Base-by-base conservation (phyloP, 2,329 filamentous ascomycete species). In the Aspergillus udagawae region DNA sequence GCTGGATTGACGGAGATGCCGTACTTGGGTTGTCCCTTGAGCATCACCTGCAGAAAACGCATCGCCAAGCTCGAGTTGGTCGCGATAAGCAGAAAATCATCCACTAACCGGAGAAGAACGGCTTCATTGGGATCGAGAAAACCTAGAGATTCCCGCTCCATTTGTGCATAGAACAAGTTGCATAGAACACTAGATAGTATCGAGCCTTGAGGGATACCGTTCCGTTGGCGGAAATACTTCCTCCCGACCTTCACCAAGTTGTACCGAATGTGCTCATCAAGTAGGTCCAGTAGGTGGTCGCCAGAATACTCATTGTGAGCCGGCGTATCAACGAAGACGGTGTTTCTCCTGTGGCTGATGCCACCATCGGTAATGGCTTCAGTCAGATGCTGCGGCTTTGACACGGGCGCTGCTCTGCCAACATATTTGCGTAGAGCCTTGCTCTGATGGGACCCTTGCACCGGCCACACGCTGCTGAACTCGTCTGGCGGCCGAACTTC, bases 161-260 rank as follows among this genome's bases (percentile, higher is more conserved):
- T 83, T 60, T 94, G 86, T 5, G 90, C 92, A 70, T 99, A 99
- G 73, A 97, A 97, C 75, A 96, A 93, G 74, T 92, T 97, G 79
- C 94, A 97, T 4, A 99, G 80, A 44, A 92, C 80, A 47, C 88
- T 90, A 0, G 92, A 97, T 4, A 99, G 72, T 1, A 97, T 83
- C 0, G 92, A 97, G 7, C 94, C 94, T 72, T 99, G 94, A 0
- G 94, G 92, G 42, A 99, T 97, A 14, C 94, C 94, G 23, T 83
- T 79, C 71, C 87, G 93, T 71, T 99, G 94, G 25, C 91, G 84
- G 71, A 94, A 97, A 71, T 87, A 92, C 64, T 88, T 90, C 75
- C 92, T 93, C 50, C 92, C 92, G 42, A 97, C 87, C 68, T 90
- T 91, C 67, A 99, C 86, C 27, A 97, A 79, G 68, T 97, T 97